phyloP scores from a whole-genome alignment of 371 early-diverging fungal species.

The Nematocida displodere region DNA sequence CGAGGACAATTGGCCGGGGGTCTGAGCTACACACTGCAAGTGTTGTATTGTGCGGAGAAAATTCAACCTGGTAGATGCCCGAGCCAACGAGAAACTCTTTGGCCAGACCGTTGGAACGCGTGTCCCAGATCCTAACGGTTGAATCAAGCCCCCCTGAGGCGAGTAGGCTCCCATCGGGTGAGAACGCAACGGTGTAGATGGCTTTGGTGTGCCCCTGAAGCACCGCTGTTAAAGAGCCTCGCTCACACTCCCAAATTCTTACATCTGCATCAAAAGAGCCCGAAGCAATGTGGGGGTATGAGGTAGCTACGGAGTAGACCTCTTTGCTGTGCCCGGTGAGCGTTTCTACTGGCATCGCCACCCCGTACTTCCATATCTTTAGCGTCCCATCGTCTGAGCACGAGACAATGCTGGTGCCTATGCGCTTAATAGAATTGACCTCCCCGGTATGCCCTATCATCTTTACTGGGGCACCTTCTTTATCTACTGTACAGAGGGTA shows the following conservation, averaged over 20 bases:
- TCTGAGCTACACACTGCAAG: conserved; percentile 46
- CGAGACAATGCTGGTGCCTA: conserved; percentile 67
- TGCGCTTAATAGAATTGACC: conserved; percentile 15
- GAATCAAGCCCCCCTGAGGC: conserved; percentile 78
- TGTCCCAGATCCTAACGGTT: conserved; percentile 36
- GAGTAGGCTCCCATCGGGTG: conserved; percentile 72
- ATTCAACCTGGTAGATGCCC: conserved; percentile 41
- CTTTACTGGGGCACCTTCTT: background rate
- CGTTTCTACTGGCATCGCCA: conserved; percentile 1
- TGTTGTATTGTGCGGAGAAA: background rate
- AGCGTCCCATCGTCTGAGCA: conserved; percentile 81
- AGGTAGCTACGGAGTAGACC: conserved; percentile 73
- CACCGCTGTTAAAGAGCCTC: conserved; percentile 66
- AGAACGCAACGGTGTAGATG: conserved; percentile 77
- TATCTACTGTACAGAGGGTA: conserved; percentile 30
- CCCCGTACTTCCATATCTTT: conserved; percentile 59
- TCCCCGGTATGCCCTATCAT: conserved; percentile 29
- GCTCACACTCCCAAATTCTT: conserved; percentile 75
- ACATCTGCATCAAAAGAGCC: conserved; percentile 80
- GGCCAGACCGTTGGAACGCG: conserved; percentile 42
- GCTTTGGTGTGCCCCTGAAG: conserved; percentile 70
- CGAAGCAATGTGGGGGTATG: conserved; percentile 78
- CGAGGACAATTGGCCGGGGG: conserved; percentile 39
- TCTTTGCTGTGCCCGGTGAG: conserved; percentile 70
- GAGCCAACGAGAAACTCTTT: conserved; percentile 47